A percentile compares a stretch with the other conserved stretches of the same genome.
Conservation (phyloP, 1,139 yeast genomes). For the Yamadazyma sp. region DNA sequence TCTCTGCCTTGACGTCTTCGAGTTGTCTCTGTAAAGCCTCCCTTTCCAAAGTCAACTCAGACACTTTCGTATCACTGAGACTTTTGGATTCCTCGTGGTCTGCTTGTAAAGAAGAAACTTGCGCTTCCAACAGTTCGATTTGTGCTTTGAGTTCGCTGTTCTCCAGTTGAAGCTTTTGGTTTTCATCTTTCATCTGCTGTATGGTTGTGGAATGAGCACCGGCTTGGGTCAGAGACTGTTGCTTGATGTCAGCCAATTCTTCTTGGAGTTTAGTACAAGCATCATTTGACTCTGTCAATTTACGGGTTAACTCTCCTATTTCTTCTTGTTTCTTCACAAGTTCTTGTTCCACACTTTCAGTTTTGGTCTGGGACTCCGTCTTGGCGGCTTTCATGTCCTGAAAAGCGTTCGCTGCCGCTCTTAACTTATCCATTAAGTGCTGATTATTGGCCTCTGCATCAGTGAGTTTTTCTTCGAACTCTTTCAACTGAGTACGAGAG, state of each 20-base stretch:
- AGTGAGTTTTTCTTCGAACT: constrained; percentile 21
- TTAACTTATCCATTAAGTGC: constrained; percentile 43
- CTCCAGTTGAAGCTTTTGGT: constrained; percentile 1
- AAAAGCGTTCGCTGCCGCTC: constrained; percentile 47
- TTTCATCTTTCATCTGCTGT: constrained; percentile 2
- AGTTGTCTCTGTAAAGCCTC: constrained; percentile 7
- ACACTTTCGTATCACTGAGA: not conserved
- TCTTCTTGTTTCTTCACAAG: constrained; percentile 3
- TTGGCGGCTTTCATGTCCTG: constrained; percentile 37
- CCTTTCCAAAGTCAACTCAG: constrained; percentile 8
- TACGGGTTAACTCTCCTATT: not conserved
- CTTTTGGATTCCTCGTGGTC: constrained; percentile 2
- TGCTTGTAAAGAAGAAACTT: constrained; percentile 4
- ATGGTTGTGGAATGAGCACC: not conserved
- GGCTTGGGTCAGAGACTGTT: not conserved
- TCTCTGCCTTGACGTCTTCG: constrained; percentile 4
- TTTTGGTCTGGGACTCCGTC: constrained; percentile 13
- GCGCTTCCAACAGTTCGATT: constrained; percentile 3
- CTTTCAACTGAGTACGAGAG: constrained; percentile 19
- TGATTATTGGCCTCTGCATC: constrained; percentile 37
- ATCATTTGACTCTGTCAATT: constrained; percentile 3
- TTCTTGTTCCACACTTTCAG: constrained; percentile 2
- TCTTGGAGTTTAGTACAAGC: constrained; percentile 4
- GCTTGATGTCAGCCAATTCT: constrained; percentile 6
- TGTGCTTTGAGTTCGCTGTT: constrained; percentile 6